A percentile compares a stretch with the other conserved stretches of the same genome.
phyloP scores from a whole-genome alignment of 768 basidiomycete species.

The Hygrocybe punicea region DNA sequence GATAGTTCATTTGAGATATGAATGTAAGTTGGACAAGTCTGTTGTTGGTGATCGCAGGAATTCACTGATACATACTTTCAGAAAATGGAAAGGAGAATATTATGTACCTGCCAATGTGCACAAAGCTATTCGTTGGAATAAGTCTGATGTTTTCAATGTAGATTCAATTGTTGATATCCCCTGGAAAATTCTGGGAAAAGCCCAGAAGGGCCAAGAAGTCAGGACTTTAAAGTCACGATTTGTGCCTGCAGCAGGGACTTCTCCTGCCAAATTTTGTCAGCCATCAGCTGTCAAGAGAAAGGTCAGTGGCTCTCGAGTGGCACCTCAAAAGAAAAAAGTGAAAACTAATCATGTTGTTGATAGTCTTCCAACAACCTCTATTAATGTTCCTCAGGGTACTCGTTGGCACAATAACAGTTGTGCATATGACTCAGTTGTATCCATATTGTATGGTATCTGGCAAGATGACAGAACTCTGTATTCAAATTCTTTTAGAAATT shows the following conservation, averaged over 20 bases:
- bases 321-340: not conserved
- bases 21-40: constrained; percentile 11
- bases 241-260: not conserved
- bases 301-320: not conserved
- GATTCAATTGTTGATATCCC: not conserved
- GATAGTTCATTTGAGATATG: constrained; percentile 26
- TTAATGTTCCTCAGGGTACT: constrained; percentile 7
- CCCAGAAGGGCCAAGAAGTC: not conserved
- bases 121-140: constrained; percentile 17
- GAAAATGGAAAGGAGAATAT: constrained; percentile 14
- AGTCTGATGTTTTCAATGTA: constrained; percentile 14
- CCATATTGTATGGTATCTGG: constrained; percentile 23
- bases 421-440: constrained; percentile 30
- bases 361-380: not conserved
- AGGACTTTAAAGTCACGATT: not conserved
- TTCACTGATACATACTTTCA: constrained; percentile 20
- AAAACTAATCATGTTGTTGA: not conserved
- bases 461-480: not conserved
- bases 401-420: constrained; percentile 29
- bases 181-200: constrained; percentile 1
- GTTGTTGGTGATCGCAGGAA: constrained; percentile 20
- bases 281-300: not conserved
- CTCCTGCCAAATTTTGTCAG: not conserved
- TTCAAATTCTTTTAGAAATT: constrained; percentile 1
- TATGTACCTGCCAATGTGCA: constrained; percentile 21